Base-by-base conservation (phyloP, 768 basidiomycete species). In the Calvatia gigantea region DNA sequence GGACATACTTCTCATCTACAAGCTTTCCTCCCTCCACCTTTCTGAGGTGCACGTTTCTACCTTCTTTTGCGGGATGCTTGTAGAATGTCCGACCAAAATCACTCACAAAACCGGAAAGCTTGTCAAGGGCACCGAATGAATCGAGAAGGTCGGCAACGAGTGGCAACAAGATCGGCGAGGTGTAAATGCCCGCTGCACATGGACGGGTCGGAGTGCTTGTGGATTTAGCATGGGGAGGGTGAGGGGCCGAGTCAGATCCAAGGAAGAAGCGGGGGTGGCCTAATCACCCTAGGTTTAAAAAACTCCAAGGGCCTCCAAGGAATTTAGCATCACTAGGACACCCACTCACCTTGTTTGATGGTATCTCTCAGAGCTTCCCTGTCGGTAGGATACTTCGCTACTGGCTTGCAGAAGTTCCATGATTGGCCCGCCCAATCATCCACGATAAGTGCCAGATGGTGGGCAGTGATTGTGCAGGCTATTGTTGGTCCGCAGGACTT, bases 341-440 rank as follows among this genome's bases (percentile, higher is more conserved):
- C n/a, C 17, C 4, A 5, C 73, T 39, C 58, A 89, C 92, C 91
- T 75, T 90, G 82, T 59, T 70, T 76, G 43, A 97, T 80, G 27
- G 94, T 84, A 19, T 88, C 79, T 48, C 83, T 81, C 55, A 99
- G 72, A 12, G 96, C 94, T 63, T 83, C 70, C 14, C 96, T 80
- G 68, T 99, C 97, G 61, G 89, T 87, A 1, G 96, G 96, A 68
- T 84, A 94, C 72, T 99, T 99, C 11, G 97, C 94, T 19, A 99
- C 89, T 0, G 97, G 97, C 70, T 98, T 99, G 78, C 97, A 98
- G 72, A 89, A 99, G 65, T 96, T 83, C 82, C 90, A 94, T 2
- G 91, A 83, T 69, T 98, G 94, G 1, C 94, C 92, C 1, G 94
- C 94, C 86, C 95, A 98, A 62, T 94, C 91, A 70, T 99, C 96